These are phyloP conservation scores for Quercus aquifolioides DNA, from an alignment of 306 rosid species.

Conservation along the genomic window DNA sequence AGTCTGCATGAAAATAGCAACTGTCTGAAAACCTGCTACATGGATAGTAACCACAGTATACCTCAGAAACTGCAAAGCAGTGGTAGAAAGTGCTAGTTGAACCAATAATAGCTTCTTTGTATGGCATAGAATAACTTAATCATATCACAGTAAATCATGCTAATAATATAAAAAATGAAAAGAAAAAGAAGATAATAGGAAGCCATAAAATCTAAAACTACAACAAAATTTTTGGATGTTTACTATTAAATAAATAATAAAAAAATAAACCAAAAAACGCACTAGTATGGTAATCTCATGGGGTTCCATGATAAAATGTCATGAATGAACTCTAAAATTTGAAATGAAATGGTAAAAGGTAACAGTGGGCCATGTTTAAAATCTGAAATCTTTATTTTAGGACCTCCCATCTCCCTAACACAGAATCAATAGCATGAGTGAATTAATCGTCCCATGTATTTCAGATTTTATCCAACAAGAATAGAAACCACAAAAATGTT, in stretches of 20 bases:
- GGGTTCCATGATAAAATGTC: neutral
- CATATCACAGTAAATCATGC: conserved; percentile 11
- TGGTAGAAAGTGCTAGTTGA: conserved; percentile 30
- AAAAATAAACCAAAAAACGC: neutral
- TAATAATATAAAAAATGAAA: conserved; percentile 1
- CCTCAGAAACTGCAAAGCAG: conserved; percentile 75
- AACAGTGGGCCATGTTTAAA: neutral
- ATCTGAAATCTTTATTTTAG: neutral
- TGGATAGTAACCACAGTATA: conserved; percentile 79
- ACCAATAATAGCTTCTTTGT: conserved; percentile 27
- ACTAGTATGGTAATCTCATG: neutral
- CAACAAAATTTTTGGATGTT: neutral
- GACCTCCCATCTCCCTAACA: neutral
- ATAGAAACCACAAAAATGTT: neutral
- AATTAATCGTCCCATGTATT: neutral
- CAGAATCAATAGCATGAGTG: neutral
- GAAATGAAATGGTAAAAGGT: neutral
- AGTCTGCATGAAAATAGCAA: conserved; percentile 99
- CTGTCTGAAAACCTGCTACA: conserved; percentile 99
- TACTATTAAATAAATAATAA: neutral
- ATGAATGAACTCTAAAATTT: neutral
- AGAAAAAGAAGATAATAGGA: conserved; percentile 1
- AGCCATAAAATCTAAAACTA: neutral
- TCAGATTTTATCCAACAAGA: neutral
- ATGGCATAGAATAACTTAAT: conserved; percentile 13